Evolutionary conservation across 2,329 filamentous ascomycete genomes (phyloP).

Genomic region (Fusarium foetens): DNA sequence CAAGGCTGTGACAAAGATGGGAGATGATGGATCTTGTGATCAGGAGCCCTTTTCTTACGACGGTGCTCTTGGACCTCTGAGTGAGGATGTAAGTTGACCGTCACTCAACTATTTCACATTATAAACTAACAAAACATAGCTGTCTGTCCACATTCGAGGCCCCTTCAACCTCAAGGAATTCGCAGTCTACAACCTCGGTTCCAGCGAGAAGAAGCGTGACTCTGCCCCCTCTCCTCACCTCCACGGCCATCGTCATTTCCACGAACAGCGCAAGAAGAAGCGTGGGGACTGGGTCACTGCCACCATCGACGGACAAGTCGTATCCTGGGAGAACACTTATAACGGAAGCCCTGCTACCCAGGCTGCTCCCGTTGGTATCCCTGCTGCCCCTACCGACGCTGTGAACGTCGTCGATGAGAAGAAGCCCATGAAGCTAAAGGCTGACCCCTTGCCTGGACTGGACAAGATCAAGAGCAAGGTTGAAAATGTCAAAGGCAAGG

Average conservation of each 20-base stretch:
- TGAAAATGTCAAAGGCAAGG: constrained; percentile 17
- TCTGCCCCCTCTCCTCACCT: constrained; percentile 39
- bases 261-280: constrained; percentile 58
- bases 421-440: constrained; percentile 8
- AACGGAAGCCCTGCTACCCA: constrained; percentile 46
- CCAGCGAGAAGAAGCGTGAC: constrained; percentile 46
- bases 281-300: constrained; percentile 62
- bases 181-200: constrained; percentile 72
- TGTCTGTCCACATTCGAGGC: constrained; percentile 78
- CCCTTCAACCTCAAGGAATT: constrained; percentile 74
- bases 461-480: constrained; percentile 30
- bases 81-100: constrained; percentile 70
- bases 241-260: constrained; percentile 61
- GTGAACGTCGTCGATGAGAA: background rate
- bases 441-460: constrained; percentile 11
- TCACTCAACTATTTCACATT: background rate
- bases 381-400: constrained; percentile 7
- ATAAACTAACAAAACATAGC: constrained; percentile 54
- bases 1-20: constrained; percentile 71
- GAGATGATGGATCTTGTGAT: constrained; percentile 63
- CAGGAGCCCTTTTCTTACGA: constrained; percentile 63
- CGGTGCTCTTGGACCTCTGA: constrained; percentile 72
- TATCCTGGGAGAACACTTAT: constrained; percentile 69
- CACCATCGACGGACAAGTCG: constrained; percentile 66
- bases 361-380: constrained; percentile 25